Evolutionary conservation across 129 eudicot genomes (phyloP).

Genomic region (Cynara cardunculus): DNA sequence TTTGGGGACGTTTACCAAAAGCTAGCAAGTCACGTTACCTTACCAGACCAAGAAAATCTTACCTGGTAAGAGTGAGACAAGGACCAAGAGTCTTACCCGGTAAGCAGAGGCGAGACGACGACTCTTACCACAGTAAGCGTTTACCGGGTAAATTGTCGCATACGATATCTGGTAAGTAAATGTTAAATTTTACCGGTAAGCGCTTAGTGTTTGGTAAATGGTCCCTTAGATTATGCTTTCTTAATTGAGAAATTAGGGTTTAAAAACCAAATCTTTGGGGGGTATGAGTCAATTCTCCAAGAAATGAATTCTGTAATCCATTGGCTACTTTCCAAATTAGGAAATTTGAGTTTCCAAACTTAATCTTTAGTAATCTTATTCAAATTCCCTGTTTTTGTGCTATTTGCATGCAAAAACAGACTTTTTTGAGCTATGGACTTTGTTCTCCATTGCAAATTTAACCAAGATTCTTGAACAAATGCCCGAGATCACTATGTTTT

Average conservation of each 20-base stretch:
- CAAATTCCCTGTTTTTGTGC: background rate
- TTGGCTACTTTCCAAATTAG: background rate
- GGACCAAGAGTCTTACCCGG: too few species aligned
- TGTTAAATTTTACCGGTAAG: too few species aligned
- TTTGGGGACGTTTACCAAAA: too few species aligned
- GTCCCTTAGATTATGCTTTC: background rate
- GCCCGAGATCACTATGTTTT: background rate
- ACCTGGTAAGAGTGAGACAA: too few species aligned
- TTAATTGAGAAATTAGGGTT: background rate
- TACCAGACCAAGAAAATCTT: too few species aligned
- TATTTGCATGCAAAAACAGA: background rate
- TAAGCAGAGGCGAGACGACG: too few species aligned
- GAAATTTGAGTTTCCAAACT: background rate
- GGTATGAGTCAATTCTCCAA: background rate
- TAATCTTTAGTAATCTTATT: too few species aligned
- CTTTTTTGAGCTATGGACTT: background rate
- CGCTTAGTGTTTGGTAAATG: too few species aligned
- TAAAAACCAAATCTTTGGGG: constrained; percentile 10
- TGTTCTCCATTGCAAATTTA: background rate
- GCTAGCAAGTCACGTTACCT: too few species aligned
- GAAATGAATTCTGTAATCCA: background rate
- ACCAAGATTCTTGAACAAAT: background rate
- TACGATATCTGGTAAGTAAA: too few species aligned
- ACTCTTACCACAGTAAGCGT: too few species aligned
- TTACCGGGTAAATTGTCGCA: too few species aligned